phyloP scores from a whole-genome alignment of 768 basidiomycete species.

The Boletus huronensis region DNA sequence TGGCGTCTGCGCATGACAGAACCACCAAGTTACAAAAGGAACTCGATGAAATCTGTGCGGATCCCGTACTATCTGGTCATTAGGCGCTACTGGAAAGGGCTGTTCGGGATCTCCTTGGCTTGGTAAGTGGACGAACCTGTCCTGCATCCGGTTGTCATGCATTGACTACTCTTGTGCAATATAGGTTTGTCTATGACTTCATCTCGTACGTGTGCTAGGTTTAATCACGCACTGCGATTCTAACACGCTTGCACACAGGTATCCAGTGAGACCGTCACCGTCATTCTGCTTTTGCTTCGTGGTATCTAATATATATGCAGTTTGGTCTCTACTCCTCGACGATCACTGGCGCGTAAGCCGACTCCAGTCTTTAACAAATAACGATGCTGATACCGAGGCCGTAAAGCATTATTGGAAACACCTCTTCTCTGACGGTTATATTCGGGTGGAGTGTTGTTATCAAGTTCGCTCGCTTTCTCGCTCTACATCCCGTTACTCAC shows the following conservation, averaged over 20 bases:
- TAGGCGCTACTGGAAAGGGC: conserved; percentile 73
- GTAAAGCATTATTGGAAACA: conserved; percentile 55
- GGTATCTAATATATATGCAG: conserved; percentile 31
- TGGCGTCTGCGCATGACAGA: conserved; percentile 88
- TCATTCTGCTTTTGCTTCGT: neutral
- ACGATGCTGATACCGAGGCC: neutral
- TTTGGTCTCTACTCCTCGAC: conserved; percentile 82
- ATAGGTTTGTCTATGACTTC: conserved; percentile 76
- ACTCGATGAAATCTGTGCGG: conserved; percentile 71
- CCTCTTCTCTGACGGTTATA: conserved; percentile 50
- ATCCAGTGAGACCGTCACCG: conserved; percentile 49
- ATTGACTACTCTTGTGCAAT: conserved; percentile 1
- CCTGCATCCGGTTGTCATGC: neutral
- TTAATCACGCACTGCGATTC: neutral
- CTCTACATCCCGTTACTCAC: conserved; percentile 2
- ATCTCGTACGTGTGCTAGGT: conserved; percentile 51
- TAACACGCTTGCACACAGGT: conserved; percentile 35
- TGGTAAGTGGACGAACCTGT: conserved; percentile 45
- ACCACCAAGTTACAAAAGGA: conserved; percentile 66
- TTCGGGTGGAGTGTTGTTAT: conserved; percentile 87
- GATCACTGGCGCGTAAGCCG: conserved; percentile 58
- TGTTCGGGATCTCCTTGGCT: conserved; percentile 69
- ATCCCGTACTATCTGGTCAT: conserved; percentile 79
- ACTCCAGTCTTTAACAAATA: neutral
- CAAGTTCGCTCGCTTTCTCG: conserved; percentile 47